Evolutionary conservation across 2,329 filamentous ascomycete genomes (phyloP).

Genomic region (Colletotrichum spinosum): DNA sequence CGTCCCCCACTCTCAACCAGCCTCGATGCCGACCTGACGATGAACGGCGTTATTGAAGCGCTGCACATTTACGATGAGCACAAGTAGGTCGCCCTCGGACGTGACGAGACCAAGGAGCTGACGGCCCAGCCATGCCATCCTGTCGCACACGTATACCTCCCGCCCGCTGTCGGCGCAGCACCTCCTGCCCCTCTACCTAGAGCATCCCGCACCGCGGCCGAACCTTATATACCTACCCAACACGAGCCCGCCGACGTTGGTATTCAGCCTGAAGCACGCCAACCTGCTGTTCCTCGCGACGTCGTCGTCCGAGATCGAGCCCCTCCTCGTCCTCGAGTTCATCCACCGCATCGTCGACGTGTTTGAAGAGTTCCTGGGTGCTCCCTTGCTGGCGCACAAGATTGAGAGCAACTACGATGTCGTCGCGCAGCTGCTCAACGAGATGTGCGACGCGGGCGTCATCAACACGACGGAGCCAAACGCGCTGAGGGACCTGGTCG

Average conservation of each 20-base stretch:
- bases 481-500: conserved; percentile 88
- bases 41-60: conserved; percentile 92
- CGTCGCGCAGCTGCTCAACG: conserved; percentile 88
- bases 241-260: conserved; percentile 84
- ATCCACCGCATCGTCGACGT: conserved; percentile 92
- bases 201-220: conserved; percentile 83
- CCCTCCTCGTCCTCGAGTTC: conserved; percentile 91
- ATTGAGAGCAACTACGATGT: conserved; percentile 94
- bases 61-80: conserved; percentile 97
- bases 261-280: conserved; percentile 89
- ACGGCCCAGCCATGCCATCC: conserved; percentile 76
- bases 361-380: conserved; percentile 92
- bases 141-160: conserved; percentile 89
- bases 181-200: conserved; percentile 87
- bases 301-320: conserved; percentile 87
- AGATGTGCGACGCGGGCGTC: conserved; percentile 96
- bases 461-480: conserved; percentile 93
- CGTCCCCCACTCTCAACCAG: conserved; percentile 39
- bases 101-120: conserved; percentile 37
- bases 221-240: conserved; percentile 87
- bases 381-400: conserved; percentile 85
- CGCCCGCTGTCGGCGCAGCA: conserved; percentile 81
- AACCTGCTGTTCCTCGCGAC: conserved; percentile 89
- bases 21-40: conserved; percentile 56
- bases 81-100: conserved; percentile 69